Evolutionary conservation across 495 filamentous ascomycete genomes (phyloP), one percentile per base, ranked within the genome.

Genomic region (Lasiosphaeria hispida): DNA sequence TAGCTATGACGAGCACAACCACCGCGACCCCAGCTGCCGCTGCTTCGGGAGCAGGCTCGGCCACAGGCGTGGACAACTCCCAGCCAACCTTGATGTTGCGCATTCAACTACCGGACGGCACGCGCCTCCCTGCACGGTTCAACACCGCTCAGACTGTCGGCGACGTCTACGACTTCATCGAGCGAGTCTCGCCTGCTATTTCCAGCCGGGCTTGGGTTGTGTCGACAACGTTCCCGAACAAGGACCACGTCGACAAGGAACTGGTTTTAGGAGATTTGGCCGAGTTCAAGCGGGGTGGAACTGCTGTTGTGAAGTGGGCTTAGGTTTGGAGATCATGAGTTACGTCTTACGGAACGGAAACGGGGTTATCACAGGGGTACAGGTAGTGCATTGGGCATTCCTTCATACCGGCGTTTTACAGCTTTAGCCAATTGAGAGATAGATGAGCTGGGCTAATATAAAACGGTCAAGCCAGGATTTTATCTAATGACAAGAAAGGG

Each of bases 171-270:
- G 75, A 80, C 13, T 97, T 97, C 67, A 86, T 98, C 57, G 71
- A 82, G 44, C 81, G 84, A 3, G 81, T 91, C 6, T 89, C 80
- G 42, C 72, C 87, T 0, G 75, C 73, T 10, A 80, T 83, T 57
- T 77, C 75, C 48, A 65, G 71, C 41, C 81, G 92, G 15, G 63
- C 77, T 10, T 98, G 91, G 81, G 87, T 88, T 7, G 70, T 98
- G 53, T 92, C 96, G 69, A 98, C 94, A 1, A 97, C 95, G 0
- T 97, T 97, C 71, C 94, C 95, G 2, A 96, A 87, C 72, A 96
- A 91, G 74, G 93, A 97, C 63, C 82, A 97, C 50, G 87, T 76
- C 15, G 91, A 98, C 57, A 85, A 87, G 69, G 71, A 63, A 1
- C 74, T 79, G 56, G 83, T 82, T 5, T 70, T 97, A 39, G 89